phyloP scores from a whole-genome alignment of 208 protist genomes.

The Wallacemonas sp. region DNA sequence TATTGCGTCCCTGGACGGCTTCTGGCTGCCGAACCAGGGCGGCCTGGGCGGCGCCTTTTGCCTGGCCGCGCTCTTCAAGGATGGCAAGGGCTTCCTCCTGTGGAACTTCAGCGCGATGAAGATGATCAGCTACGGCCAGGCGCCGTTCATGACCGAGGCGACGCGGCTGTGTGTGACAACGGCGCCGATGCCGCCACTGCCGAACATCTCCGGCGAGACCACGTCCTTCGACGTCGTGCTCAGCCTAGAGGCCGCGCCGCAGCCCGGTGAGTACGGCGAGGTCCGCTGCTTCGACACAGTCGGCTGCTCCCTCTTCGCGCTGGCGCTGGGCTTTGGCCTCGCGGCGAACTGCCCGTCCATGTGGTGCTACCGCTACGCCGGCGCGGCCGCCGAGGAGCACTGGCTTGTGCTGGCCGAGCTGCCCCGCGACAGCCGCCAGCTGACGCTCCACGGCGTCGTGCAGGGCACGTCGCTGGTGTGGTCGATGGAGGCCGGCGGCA shows the following conservation, averaged over 20 bases:
- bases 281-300: constrained; percentile 48
- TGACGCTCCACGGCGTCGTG: constrained; percentile 27
- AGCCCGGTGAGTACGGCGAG: constrained; percentile 49
- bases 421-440: constrained; percentile 19
- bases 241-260: constrained; percentile 15
- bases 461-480: constrained; percentile 32
- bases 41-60: constrained; percentile 33
- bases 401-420: constrained; percentile 34
- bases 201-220: constrained; percentile 62
- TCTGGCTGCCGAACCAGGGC: constrained; percentile 49
- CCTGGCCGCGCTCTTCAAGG: constrained; percentile 57
- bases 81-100: constrained; percentile 68
- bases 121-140: constrained; percentile 49
- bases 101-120: constrained; percentile 77
- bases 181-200: constrained; percentile 38
- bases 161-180: constrained; percentile 43
- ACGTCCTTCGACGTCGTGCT: constrained; percentile 47
- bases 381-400: constrained; percentile 19
- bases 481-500: constrained; percentile 24
- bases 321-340: constrained; percentile 54
- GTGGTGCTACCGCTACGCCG: constrained; percentile 51
- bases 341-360: constrained; percentile 23
- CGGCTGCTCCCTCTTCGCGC: constrained; percentile 36
- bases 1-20: constrained; percentile 58
- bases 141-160: constrained; percentile 37